Evolutionary conservation across 73 alveolate species (phyloP).

Genomic region (Paramecium pentaurelia): DNA sequence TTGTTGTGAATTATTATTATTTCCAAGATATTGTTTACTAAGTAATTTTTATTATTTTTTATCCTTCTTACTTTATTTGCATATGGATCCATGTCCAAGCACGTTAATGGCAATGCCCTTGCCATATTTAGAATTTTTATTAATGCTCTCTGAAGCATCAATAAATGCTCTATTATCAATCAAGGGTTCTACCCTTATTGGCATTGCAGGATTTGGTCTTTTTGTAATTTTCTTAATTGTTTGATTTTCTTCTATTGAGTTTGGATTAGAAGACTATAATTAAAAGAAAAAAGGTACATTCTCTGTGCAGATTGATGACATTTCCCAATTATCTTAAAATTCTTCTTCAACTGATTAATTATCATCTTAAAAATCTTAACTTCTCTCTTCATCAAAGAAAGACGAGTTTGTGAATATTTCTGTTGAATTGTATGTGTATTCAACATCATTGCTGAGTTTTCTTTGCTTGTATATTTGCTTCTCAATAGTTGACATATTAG

Average conservation of each 20-base stretch:
- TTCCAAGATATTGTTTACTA: not conserved
- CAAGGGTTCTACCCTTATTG: not conserved
- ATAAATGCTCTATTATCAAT: not conserved
- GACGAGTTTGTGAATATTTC: not conserved
- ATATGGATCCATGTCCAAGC: constrained; percentile 48
- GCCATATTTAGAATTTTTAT: not conserved
- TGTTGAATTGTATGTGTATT: not conserved
- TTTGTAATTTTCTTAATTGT: not conserved
- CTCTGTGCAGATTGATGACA: constrained; percentile 37
- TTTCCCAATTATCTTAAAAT: not conserved
- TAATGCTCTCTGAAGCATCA: not conserved
- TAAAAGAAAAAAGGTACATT: not conserved
- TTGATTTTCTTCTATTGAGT: not conserved
- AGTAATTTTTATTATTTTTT: not conserved
- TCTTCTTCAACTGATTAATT: not conserved
- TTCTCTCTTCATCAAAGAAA: not conserved
- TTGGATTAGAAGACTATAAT: not conserved
- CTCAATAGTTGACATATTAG: not conserved
- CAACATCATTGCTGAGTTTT: not conserved
- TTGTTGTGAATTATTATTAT: not conserved
- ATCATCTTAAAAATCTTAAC: not conserved
- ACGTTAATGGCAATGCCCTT: constrained; percentile 41
- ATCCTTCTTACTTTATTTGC: not conserved
- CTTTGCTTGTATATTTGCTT: not conserved
- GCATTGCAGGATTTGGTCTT: not conserved